Base-by-base conservation (phyloP, 2,329 filamentous ascomycete species). In the Didymella lethalis region DNA sequence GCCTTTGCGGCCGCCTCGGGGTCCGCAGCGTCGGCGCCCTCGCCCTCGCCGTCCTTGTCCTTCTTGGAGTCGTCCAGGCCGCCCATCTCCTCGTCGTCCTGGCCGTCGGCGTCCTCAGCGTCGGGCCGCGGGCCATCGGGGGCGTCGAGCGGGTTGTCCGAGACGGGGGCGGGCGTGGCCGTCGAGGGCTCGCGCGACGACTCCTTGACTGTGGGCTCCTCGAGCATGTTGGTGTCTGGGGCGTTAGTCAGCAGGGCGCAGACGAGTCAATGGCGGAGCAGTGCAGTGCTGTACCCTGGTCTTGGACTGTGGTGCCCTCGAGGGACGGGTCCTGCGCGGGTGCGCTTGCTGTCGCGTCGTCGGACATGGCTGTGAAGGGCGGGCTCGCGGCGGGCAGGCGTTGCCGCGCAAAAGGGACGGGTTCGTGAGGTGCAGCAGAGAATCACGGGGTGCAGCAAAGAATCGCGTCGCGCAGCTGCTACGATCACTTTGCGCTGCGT, bases 1-100 rank as follows among this genome's bases (percentile, higher is more conserved):
- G 93, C 87, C 79, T 97, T 97, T 41, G 89, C 88, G 76, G 93
- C 84, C 50, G 90, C 78, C 70, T 83, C 73, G 16, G 81, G 64
- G 57, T 78, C 75, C 4, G 61, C 71, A n/a, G 57, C 63, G 14
- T 74, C 73, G 31, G 62, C 65, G 23, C 41, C 64, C 2, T 72
- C 65, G 23, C 41, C 64, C 2, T 72, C 74, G 57, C 66, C 72
- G 23, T 72, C 72, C 60, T 76, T 77, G 25, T 78, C 75, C 61
- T 79, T 79, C 64, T 75, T 73, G 26, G 73, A 55, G 25, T 78
- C 74, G 29, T 75, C 75, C 25, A 72, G 66, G 18, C 75, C 77
- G 49, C 73, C 75, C 77, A 79, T 94, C 69, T 93, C 91, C 73
- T 93, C 90, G 72, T 95, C 91, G 66, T 90, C 89, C 59, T 85